Evolutionary conservation across 495 filamentous ascomycete genomes (phyloP), one percentile per base, ranked within the genome.

Genomic region (Aspergillus saccharolyticus): DNA sequence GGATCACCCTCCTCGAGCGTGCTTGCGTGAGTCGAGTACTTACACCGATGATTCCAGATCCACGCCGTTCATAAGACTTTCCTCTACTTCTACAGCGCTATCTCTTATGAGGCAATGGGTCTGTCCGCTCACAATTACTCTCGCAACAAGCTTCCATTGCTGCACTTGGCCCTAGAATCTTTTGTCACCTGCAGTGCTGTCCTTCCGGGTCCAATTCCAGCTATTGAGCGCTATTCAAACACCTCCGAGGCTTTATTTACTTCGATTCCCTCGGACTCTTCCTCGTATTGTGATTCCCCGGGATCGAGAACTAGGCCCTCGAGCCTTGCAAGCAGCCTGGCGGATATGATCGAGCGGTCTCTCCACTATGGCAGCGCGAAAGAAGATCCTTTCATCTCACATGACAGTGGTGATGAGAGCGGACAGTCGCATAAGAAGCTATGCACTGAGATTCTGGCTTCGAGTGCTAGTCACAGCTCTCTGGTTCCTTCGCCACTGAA

Each of bases 51-150:
- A 9, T 20, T 52, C 33, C 33, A 81, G 78, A 61, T 72, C 22
- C 54, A 76, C 54, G 67, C 68, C 5, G 56, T 80, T 20, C 61
- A 73, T 53, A 60, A 66, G 17, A 67, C 66, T 3, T 80, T 71
- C 52, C 66, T 79, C n/a, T 62, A 70, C 48, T 79, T 80, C 47
- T 78, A 80, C 61, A 66, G 65, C 16, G 78, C 75, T 7, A 65
- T 78, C 18, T 79, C 64, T 30, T 74, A 72, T 48, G 78, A 80
- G 52, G 66, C 64, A 0, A 65, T 78, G 22, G 77, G 72, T 4
- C 68, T 69, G 12, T 55, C 69, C 33, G 66, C 74, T 19, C 78
- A 79, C 54, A 63, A 71, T 14, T 73, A 74, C 53, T 79, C 78
- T 1, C 56, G 45, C 30, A 68, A 64, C 19, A 80, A 80, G 55